Percentiles rank a stretch among this genome's conserved stretches.
These are phyloP conservation scores for Wickerhamiella bombiphila DNA, from an alignment of 805 yeast species.

Conservation along the genomic window DNA sequence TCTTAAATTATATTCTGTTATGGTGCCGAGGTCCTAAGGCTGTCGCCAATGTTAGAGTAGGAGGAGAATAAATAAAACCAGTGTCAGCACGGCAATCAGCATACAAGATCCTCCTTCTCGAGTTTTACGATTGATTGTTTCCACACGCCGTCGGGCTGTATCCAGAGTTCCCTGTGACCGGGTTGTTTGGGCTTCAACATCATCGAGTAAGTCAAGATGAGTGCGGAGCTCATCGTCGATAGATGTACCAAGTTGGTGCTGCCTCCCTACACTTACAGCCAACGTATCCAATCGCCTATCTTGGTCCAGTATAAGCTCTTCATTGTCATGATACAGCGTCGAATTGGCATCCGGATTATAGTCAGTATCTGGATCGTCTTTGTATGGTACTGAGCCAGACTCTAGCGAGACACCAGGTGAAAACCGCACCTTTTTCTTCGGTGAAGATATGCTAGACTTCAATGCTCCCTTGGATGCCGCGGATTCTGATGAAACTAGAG, in stretches of 20 bases:
- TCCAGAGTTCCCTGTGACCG: slow-evolving; percentile 22
- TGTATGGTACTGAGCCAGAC: neutral
- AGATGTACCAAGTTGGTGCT: slow-evolving; percentile 25
- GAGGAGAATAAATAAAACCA: slow-evolving; percentile 20
- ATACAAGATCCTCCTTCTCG: slow-evolving; percentile 27
- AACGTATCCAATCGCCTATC: slow-evolving; percentile 26
- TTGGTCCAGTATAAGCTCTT: slow-evolving; percentile 23
- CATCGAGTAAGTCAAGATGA: slow-evolving; percentile 26
- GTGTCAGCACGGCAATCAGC: slow-evolving; percentile 22
- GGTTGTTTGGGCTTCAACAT: slow-evolving; percentile 27
- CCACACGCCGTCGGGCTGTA: slow-evolving; percentile 24
- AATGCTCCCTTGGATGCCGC: neutral
- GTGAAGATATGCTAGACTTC: neutral
- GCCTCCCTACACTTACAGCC: slow-evolving; percentile 25
- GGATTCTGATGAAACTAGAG: no score
- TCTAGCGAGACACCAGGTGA: neutral
- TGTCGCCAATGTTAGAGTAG: no score
- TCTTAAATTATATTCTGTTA: no score
- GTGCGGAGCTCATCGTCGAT: slow-evolving; percentile 26
- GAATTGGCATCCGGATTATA: no score
- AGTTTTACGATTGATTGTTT: slow-evolving; percentile 25
- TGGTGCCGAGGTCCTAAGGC: no score
- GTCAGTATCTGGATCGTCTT: slow-evolving; percentile 1
- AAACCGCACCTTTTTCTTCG: slow-evolving; percentile 8
- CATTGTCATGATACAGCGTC: slow-evolving; percentile 14